Base-by-base conservation (phyloP, 768 basidiomycete genomes). In the Amanita subjunquillea region DNA sequence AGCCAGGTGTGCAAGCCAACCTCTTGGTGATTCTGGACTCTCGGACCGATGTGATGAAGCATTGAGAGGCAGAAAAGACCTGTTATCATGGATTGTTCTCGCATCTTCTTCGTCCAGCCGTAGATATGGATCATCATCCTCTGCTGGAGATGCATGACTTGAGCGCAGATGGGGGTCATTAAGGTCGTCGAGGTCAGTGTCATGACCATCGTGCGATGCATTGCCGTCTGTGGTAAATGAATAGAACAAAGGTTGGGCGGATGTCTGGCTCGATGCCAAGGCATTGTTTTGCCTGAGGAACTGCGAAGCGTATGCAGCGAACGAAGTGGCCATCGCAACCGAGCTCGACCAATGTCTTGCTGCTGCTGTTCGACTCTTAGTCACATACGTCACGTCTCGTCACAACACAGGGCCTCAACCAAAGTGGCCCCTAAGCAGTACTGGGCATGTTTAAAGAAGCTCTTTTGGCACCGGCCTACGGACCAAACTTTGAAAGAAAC, bases 231-330 rank as follows among this genome's bases (percentile, higher is more conserved):
- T 87, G 42, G 83, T 83, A 67, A 91, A 90, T 17, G 88, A 91
- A 74, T 87, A 91, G 74, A 91, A 91, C 66, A 91, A 78, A 50
- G 89, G 88, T 67, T 88, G 87, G 37, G 81, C 82, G 20, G 80
- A 77, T 38, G 78, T 75, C 60, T 78, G 68, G 58, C 76, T 78
- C 36, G 78, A 72, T 53, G 72, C 69, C 63, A 55, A 61, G 58
- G 52, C 52, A 44, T 54, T 60, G 55, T 47, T 67, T 60, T 79
- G 81, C 58, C 77, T 75, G 65, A 90, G 72, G 63, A 88, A 89
- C 59, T 88, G 86, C 41, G 87, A 89, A 47, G 87, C 87, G 71
- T 86, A 89, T 48, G 80, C 80, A 58, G 85, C 83, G 67, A 90
- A 90, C 36, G 87, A 85, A 58, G 84, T 77, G 46, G 82, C 77